Evolutionary conservation across 2,329 filamentous ascomycete genomes (phyloP).

Genomic region (Ustulina deusta): DNA sequence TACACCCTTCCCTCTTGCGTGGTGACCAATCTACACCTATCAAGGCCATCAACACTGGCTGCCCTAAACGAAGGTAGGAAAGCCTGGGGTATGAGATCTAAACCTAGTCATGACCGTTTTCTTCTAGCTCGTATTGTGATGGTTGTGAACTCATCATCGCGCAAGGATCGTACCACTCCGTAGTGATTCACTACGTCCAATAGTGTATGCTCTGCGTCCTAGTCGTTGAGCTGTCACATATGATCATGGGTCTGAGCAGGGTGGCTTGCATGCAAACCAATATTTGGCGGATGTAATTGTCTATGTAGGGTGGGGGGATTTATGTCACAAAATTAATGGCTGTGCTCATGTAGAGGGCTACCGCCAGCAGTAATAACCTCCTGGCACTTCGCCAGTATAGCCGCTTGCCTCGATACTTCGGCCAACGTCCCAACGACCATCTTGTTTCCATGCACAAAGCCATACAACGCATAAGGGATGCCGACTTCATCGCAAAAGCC

Average conservation of each 20-base stretch:
- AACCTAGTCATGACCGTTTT: not conserved
- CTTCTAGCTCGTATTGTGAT: not conserved
- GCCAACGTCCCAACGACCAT: conserved; percentile 80
- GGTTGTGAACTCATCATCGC: not conserved
- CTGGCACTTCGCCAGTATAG: conserved; percentile 81
- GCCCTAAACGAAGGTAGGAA: conserved; percentile 1
- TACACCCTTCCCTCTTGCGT: not conserved
- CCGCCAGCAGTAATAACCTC: conserved; percentile 56
- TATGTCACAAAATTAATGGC: conserved; percentile 40
- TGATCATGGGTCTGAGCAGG: conserved; percentile 6
- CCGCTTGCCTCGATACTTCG: conserved; percentile 83
- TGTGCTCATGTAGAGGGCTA: conserved; percentile 48
- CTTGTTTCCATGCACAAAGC: conserved; percentile 86
- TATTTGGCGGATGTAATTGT: conserved; percentile 11
- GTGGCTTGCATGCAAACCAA: conserved; percentile 12
- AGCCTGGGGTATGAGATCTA: not conserved
- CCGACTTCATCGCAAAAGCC: conserved; percentile 81
- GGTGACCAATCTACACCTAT: not conserved
- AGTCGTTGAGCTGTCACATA: conserved; percentile 20
- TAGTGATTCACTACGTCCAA: conserved; percentile 6
- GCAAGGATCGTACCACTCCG: not conserved
- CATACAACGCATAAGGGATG: conserved; percentile 87
- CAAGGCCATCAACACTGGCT: not conserved
- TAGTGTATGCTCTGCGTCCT: not conserved
- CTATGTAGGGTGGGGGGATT: conserved; percentile 17